phyloP scores from a whole-genome alignment of 1,284 basidiomycete species.

The Ganoderma resinaceum region DNA sequence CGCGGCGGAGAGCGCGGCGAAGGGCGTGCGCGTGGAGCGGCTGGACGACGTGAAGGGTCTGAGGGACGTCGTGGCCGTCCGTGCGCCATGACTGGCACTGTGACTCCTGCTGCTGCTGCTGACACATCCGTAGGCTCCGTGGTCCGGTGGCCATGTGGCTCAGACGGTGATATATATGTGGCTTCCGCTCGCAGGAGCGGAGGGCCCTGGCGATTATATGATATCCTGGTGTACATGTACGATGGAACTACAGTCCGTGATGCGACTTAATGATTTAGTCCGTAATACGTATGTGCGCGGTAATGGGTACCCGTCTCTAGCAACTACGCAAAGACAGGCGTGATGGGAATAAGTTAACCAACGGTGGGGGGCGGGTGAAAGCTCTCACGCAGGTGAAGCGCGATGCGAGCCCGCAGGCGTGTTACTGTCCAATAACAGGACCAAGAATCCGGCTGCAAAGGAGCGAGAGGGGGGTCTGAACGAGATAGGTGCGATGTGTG shows the following conservation, averaged over 20 bases:
- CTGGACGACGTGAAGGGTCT: slow-evolving; percentile 71
- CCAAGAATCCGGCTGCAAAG: background rate
- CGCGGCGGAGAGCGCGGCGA: slow-evolving; percentile 75
- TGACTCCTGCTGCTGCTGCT: background rate
- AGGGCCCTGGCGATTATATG: slow-evolving; percentile 4
- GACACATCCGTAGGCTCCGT: background rate
- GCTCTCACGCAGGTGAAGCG: background rate
- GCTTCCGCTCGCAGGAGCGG: background rate
- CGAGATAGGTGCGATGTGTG: background rate
- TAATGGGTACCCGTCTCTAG: slow-evolving; percentile 18
- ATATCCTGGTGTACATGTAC: slow-evolving; percentile 29
- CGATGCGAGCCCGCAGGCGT: background rate
- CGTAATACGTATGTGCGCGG: slow-evolving; percentile 15
- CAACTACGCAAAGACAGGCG: slow-evolving; percentile 7
- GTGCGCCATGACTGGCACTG: slow-evolving; percentile 14
- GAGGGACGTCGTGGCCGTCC: slow-evolving; percentile 47
- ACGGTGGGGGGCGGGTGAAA: background rate
- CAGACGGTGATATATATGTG: background rate
- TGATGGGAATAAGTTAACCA: slow-evolving; percentile 11
- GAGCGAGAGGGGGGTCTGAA: background rate
- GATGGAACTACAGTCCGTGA: slow-evolving; percentile 19
- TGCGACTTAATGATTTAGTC: slow-evolving; percentile 13
- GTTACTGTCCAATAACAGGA: slow-evolving; percentile 12
- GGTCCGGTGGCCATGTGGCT: background rate
- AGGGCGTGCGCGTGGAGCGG: slow-evolving; percentile 74